Conservation (phyloP, 495 filamentous ascomycete species). For the Parathielavia appendiculata region DNA sequence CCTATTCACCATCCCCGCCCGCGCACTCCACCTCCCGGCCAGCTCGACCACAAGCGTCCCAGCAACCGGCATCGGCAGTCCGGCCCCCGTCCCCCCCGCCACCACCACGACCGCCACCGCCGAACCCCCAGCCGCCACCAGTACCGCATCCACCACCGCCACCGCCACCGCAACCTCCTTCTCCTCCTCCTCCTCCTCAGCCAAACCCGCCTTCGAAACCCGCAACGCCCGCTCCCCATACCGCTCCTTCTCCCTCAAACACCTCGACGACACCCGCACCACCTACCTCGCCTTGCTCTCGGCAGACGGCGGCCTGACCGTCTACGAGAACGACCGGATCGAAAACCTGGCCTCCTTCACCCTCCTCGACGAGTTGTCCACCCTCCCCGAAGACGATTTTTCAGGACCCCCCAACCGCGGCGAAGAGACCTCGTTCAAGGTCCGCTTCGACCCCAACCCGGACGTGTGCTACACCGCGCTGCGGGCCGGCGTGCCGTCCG, state of each 20-base stretch:
- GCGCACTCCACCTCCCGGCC: constrained; percentile 31
- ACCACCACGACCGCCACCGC: constrained; percentile 42
- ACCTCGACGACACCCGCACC: constrained; percentile 58
- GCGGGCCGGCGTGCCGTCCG: constrained; percentile 67
- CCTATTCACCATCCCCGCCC: constrained; percentile 7
- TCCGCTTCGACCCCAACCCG: constrained; percentile 79
- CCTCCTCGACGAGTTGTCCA: constrained; percentile 58
- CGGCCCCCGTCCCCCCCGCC: constrained; percentile 20
- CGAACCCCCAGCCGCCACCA: constrained; percentile 1
- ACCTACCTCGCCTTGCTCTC: constrained; percentile 82
- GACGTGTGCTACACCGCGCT: constrained; percentile 71
- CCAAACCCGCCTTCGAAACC: constrained; percentile 43
- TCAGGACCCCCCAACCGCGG: constrained; percentile 50
- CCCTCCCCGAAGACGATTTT: constrained; percentile 29
- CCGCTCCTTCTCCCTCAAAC: constrained; percentile 75
- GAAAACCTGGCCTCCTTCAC: constrained; percentile 74
- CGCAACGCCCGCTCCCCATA: constrained; percentile 40
- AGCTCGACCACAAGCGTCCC: neutral
- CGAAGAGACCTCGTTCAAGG: constrained; percentile 79
- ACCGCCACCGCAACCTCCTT: neutral
- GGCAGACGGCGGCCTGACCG: constrained; percentile 67
- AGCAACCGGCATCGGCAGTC: constrained; percentile 5
- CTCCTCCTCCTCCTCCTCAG: constrained; percentile 15
- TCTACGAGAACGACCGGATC: constrained; percentile 84
- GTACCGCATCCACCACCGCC: neutral